phyloP scores from a whole-genome alignment of 2,329 filamentous ascomycete species.

The Madurella mycetomatis region DNA sequence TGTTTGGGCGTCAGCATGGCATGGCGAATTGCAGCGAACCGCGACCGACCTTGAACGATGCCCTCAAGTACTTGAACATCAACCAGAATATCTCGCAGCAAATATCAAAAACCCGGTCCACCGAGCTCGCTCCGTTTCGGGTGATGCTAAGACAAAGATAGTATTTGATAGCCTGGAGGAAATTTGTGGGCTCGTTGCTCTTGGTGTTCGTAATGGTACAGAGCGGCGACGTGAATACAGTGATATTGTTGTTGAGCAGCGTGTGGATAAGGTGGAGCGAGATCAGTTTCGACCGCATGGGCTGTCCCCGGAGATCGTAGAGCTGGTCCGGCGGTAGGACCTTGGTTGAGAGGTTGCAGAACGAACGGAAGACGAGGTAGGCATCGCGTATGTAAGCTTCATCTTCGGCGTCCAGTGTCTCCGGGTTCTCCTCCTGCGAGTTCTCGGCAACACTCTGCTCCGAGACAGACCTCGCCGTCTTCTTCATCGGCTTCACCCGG shows the following conservation, averaged over 20 bases:
- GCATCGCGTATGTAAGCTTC: conserved; percentile 97
- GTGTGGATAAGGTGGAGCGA: conserved; percentile 95
- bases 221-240: conserved; percentile 84
- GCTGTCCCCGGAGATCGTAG: conserved; percentile 86
- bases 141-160: conserved; percentile 94
- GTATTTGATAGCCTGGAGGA: conserved; percentile 92
- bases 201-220: conserved; percentile 91
- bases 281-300: conserved; percentile 95
- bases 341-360: conserved; percentile 97
- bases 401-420: conserved; percentile 69
- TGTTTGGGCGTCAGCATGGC: conserved; percentile 9
- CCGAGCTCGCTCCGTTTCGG: conserved; percentile 89
- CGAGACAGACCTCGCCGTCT: conserved; percentile 44
- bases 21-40: background rate
- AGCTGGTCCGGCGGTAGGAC: conserved; percentile 83
- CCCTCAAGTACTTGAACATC: conserved; percentile 89
- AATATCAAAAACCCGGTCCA: conserved; percentile 88
- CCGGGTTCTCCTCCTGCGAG: conserved; percentile 50
- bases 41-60: conserved; percentile 77
- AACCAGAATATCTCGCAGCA: conserved; percentile 98
- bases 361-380: conserved; percentile 93
- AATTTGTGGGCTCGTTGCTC: conserved; percentile 80
- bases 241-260: conserved; percentile 87
- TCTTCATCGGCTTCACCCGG: conserved; percentile 48
- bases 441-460: conserved; percentile 54